Conservation (phyloP, 169 alveolate species). For the Theileria annulata region DNA sequence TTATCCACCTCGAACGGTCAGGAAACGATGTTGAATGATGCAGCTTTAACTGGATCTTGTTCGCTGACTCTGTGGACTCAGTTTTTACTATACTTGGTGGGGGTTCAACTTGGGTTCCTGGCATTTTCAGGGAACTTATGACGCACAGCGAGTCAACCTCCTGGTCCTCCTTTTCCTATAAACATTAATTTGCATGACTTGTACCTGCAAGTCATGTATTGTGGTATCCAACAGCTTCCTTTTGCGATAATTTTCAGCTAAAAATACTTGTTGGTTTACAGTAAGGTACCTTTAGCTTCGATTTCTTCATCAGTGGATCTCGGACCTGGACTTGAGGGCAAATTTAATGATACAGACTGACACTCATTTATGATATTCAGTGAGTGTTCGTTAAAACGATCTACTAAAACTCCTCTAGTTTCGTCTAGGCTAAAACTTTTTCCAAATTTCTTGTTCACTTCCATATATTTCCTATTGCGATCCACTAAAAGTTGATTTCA, state of each 20-base stretch:
- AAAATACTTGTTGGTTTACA: neutral
- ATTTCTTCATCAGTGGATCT: conserved; percentile 10
- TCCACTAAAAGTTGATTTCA: neutral
- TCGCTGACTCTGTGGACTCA: neutral
- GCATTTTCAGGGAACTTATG: conserved; percentile 54
- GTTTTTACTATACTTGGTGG: neutral
- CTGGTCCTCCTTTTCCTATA: conserved; percentile 7
- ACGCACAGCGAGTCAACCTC: conserved; percentile 30
- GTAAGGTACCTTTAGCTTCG: conserved; percentile 33
- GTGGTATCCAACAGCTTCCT: conserved; percentile 33
- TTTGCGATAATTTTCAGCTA: conserved; percentile 58
- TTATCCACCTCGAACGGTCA: conserved; percentile 8
- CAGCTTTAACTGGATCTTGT: conserved; percentile 6
- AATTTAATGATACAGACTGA: neutral
- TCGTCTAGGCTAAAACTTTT: conserved; percentile 13
- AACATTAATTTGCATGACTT: neutral
- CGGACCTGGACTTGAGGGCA: neutral
- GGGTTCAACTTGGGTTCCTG: conserved; percentile 10
- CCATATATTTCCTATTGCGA: neutral
- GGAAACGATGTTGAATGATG: neutral
- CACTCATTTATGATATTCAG: conserved; percentile 32
- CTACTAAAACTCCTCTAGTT: conserved; percentile 22
- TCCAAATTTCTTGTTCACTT: conserved; percentile 28
- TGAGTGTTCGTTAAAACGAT: conserved; percentile 55
- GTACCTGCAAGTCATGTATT: conserved; percentile 35